phyloP scores from a whole-genome alignment of 805 yeast genomes.

The Spathaspora arborariae region DNA sequence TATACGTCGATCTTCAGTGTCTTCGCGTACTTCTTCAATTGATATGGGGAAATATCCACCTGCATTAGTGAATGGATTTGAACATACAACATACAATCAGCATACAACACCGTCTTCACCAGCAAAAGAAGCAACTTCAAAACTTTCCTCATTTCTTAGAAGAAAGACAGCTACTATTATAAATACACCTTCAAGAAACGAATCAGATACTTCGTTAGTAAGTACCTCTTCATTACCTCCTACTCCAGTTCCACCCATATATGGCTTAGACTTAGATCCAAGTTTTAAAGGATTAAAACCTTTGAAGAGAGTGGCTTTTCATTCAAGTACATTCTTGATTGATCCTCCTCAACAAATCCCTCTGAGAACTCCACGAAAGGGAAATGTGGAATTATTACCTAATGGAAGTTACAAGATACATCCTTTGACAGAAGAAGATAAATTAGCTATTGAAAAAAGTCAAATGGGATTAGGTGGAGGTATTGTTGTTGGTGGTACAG shows the following conservation, averaged over 20 bases:
- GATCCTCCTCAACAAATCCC: slow-evolving; percentile 86
- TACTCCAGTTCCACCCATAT: neutral
- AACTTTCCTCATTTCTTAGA: slow-evolving; percentile 27
- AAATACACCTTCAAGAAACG: neutral
- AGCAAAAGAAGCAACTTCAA: slow-evolving; percentile 8
- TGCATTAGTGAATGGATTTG: slow-evolving; percentile 17
- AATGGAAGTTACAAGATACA: slow-evolving; percentile 52
- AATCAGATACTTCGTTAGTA: slow-evolving; percentile 4
- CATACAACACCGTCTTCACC: neutral
- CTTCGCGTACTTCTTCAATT: slow-evolving; percentile 11
- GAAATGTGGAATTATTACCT: slow-evolving; percentile 61
- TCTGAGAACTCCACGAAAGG: slow-evolving; percentile 73
- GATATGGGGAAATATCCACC: slow-evolving; percentile 12
- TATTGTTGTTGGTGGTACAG: slow-evolving; percentile 76
- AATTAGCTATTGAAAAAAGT: slow-evolving; percentile 35
- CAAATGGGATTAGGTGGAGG: slow-evolving; percentile 53
- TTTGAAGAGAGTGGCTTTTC: slow-evolving; percentile 41
- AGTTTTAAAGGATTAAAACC: slow-evolving; percentile 31
- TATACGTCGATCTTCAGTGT: slow-evolving; percentile 14
- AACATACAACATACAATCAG: slow-evolving; percentile 7
- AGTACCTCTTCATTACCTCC: slow-evolving; percentile 5
- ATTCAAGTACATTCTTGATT: slow-evolving; percentile 37
- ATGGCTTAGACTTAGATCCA: slow-evolving; percentile 12
- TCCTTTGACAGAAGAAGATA: slow-evolving; percentile 54
- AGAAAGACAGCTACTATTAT: slow-evolving; percentile 14